Base-by-base conservation (phyloP, 495 filamentous ascomycete genomes). In the Neurospora sp. region DNA sequence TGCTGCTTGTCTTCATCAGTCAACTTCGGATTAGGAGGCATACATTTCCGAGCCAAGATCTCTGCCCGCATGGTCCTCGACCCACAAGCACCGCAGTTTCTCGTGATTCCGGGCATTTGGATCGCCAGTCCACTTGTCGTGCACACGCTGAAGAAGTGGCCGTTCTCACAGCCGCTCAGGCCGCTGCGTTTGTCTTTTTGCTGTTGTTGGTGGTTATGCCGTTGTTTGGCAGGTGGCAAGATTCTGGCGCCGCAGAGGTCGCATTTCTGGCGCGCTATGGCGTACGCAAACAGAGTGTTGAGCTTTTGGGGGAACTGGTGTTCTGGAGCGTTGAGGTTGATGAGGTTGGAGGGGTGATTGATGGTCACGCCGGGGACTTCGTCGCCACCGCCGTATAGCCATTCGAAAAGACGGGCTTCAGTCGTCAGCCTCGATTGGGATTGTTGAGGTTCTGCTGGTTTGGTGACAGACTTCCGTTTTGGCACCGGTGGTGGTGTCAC, bases 331-430 rank as follows among this genome's bases (percentile, higher is more conserved):
- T 73, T 70, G 0, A 47, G 59, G 9, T 59, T 59, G 9, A 20
- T 47, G 45, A 38, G n/a, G 9, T 31, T 44, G 1, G 10, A 38
- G 14, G 72, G 71, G 27, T 40, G 42, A 71, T 76, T 77, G 61
- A 68, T 41, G 27, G 39, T 39, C 8, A 81, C 75, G 42, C 82
- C 83, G 0, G 81, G 77, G 6, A 86, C 83, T 1, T 79, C 77
- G 2, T 80, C 81, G 8, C 81, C 85, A 20, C 77, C 79, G 68
- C 83, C 85, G 73, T 86, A 86, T 78, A 86, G 83, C 78, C 81
- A 82, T 61, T 85, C 84, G 75, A 83, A 83, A 69, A 82, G 76
- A 12, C 72, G 74, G 0, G 78, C 83, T 72, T 86, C 85, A 9
- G 83, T 85, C 18, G 82, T 85, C 10, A 82, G 74, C 12, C 53